A percentile compares a stretch with the other conserved stretches of the same genome.
These are phyloP conservation scores for Hyaloperonospora brassicae DNA, from an alignment of 352 stramenopile genomes.

Conservation along the genomic window DNA sequence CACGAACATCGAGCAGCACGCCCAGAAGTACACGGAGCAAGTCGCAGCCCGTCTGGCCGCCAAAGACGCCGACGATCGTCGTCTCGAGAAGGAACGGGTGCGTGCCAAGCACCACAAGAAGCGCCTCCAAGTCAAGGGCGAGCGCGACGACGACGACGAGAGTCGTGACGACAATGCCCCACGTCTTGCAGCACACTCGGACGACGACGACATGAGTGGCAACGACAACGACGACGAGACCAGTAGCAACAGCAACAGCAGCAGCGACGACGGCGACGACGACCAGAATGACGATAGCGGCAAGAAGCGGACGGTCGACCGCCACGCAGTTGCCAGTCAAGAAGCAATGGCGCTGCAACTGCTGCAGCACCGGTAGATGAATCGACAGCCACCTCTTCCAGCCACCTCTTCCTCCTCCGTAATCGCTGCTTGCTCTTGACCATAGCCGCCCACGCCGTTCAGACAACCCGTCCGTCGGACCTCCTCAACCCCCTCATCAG, in stretches of 20 bases:
- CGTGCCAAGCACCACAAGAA: slow-evolving; percentile 87
- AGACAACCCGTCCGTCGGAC: not conserved
- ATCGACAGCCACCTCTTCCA: too few relatives aligned
- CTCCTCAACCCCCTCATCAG: not conserved
- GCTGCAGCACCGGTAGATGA: slow-evolving; percentile 51
- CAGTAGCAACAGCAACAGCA: slow-evolving; percentile 8
- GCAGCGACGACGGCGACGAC: slow-evolving; percentile 28
- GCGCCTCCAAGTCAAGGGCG: slow-evolving; percentile 75
- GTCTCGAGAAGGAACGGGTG: slow-evolving; percentile 80
- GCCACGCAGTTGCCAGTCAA: slow-evolving; percentile 46
- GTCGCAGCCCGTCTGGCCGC: slow-evolving; percentile 60
- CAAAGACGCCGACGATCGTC: slow-evolving; percentile 76
- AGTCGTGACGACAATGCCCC: slow-evolving; percentile 26
- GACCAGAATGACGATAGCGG: slow-evolving; percentile 12
- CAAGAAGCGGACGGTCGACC: slow-evolving; percentile 38
- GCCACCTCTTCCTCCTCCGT: too few relatives aligned
- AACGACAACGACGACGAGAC: slow-evolving; percentile 33
- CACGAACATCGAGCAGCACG: slow-evolving; percentile 58
- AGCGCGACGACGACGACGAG: slow-evolving; percentile 51
- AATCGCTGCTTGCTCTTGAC: too few relatives aligned
- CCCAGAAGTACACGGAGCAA: slow-evolving; percentile 50
- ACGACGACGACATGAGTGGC: slow-evolving; percentile 13
- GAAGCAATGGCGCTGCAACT: slow-evolving; percentile 75
- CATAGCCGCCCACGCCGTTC: too few relatives aligned
- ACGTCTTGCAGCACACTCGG: slow-evolving; percentile 39